phyloP scores from a whole-genome alignment of 2,329 filamentous ascomycete genomes.

The Fusarium pseudonygamai region DNA sequence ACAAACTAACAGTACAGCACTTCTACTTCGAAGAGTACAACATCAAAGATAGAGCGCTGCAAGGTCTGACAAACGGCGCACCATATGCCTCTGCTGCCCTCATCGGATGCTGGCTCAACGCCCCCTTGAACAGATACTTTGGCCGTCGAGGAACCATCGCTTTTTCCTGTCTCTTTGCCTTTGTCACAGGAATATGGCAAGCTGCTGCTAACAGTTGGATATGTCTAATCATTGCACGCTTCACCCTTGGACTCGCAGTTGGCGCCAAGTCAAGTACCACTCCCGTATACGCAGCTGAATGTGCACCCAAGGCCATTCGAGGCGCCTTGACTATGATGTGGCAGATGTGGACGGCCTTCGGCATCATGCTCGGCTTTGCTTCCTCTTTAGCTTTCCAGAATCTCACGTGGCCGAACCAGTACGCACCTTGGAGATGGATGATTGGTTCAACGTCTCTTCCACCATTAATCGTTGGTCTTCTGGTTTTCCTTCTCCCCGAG shows the following conservation, averaged over 20 bases:
- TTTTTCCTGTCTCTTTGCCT: constrained; percentile 65
- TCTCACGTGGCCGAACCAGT: constrained; percentile 61
- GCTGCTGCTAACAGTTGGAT: constrained; percentile 59
- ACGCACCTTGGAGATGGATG: neutral
- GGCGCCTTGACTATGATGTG: constrained; percentile 64
- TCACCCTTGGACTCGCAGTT: constrained; percentile 74
- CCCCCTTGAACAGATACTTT: constrained; percentile 64
- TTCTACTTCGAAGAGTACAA: constrained; percentile 48
- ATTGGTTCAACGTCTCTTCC: constrained; percentile 54
- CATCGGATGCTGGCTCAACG: constrained; percentile 51
- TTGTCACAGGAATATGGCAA: constrained; percentile 56
- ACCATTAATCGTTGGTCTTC: neutral
- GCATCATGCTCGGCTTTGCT: constrained; percentile 72
- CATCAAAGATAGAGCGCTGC: constrained; percentile 45
- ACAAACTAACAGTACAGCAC: constrained; percentile 40
- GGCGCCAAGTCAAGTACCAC: constrained; percentile 63
- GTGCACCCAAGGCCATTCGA: constrained; percentile 61
- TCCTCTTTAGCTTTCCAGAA: constrained; percentile 53
- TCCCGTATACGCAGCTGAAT: constrained; percentile 64
- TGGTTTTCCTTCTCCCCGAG: neutral
- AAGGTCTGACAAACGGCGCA: constrained; percentile 64
- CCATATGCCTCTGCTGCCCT: constrained; percentile 62
- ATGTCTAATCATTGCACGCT: constrained; percentile 70
- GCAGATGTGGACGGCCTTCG: constrained; percentile 65
- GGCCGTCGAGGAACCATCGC: constrained; percentile 72